Evolutionary conservation across 2,329 filamentous ascomycete species (phyloP).

Genomic region (Pyricularia sp.): DNA sequence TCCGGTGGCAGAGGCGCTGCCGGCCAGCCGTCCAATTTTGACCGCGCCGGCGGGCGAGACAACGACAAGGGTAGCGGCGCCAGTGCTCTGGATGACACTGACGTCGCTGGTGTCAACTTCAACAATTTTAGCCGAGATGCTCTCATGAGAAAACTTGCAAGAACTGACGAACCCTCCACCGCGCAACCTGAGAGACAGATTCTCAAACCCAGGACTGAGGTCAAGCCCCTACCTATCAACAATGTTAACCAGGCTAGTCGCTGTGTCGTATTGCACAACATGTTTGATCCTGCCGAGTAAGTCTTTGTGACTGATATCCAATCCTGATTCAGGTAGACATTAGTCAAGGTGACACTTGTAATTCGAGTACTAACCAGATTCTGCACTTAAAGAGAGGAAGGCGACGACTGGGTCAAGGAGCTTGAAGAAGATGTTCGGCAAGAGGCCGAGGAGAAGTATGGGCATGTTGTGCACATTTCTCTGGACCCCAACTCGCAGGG

Average conservation of each 20-base stretch:
- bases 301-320: constrained; percentile 25
- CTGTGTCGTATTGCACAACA: constrained; percentile 89
- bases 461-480: constrained; percentile 93
- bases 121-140: constrained; percentile 98
- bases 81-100: constrained; percentile 92
- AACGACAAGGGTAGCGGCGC: constrained; percentile 85
- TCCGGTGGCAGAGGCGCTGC: constrained; percentile 58
- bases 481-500: constrained; percentile 89
- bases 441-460: constrained; percentile 93
- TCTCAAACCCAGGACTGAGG: constrained; percentile 69
- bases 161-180: constrained; percentile 74
- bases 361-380: constrained; percentile 21
- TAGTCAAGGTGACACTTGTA: neutral
- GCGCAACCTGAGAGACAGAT: constrained; percentile 62
- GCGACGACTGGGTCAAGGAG: constrained; percentile 83
- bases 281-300: constrained; percentile 89
- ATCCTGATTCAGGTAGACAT: neutral
- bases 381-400: constrained; percentile 59
- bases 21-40: constrained; percentile 71
- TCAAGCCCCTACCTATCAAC: constrained; percentile 70
- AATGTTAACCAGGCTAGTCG: constrained; percentile 88
- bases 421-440: constrained; percentile 86
- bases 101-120: constrained; percentile 98
- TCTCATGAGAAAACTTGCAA: constrained; percentile 96
- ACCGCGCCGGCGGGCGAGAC: constrained; percentile 80